Evolutionary conservation across 495 filamentous ascomycete genomes (phyloP).

Genomic region (Melanomma pulvis-pyrius): DNA sequence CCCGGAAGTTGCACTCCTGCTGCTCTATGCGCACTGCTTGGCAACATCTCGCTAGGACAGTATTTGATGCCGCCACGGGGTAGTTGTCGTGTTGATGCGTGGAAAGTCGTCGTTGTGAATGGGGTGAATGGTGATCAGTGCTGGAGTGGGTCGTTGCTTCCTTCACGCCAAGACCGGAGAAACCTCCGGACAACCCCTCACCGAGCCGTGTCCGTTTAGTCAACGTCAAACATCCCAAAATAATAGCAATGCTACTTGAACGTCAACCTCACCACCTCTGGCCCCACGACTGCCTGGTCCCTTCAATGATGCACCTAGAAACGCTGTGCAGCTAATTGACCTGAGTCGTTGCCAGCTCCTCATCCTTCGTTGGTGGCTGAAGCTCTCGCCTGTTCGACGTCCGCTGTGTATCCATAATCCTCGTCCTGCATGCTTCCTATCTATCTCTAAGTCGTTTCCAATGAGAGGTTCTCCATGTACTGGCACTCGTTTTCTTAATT

Average conservation of each 20-base stretch:
- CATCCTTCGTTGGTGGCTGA: not conserved
- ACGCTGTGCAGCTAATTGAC: not conserved
- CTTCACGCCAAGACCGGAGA: not conserved
- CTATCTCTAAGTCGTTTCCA: not conserved
- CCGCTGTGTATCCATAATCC: slow-evolving; percentile 3
- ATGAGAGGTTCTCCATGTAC: not conserved
- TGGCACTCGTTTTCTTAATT: not conserved
- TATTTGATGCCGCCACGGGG: not conserved
- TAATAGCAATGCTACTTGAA: not conserved
- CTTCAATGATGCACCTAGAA: not conserved
- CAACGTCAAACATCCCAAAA: not conserved
- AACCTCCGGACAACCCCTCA: not conserved
- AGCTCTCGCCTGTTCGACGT: not conserved
- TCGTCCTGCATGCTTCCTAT: not conserved
- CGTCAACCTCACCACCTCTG: not conserved
- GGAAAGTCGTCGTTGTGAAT: not conserved
- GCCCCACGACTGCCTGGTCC: not conserved
- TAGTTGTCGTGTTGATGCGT: not conserved
- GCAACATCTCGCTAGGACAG: not conserved
- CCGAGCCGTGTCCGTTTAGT: not conserved
- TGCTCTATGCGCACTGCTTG: not conserved
- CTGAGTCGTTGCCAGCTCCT: not conserved
- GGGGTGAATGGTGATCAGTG: not conserved
- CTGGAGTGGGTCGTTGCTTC: not conserved
- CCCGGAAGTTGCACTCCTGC: not conserved